Evolutionary conservation across 1,139 yeast genomes (phyloP), one percentile per base, ranked within the genome.

Genomic region (Yarrowia galli): DNA sequence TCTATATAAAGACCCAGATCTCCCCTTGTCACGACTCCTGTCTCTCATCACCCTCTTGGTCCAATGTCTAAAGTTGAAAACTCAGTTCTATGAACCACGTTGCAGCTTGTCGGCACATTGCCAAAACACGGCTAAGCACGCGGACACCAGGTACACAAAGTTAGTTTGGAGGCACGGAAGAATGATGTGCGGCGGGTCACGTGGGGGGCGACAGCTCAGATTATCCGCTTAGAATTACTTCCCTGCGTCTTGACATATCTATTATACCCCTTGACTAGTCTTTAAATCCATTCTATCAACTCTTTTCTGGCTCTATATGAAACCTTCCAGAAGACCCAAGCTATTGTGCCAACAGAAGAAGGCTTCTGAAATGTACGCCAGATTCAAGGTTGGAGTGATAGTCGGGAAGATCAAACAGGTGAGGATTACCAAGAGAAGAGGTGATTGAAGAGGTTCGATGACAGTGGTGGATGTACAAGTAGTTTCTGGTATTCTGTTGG

Each of bases 91-190:
- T 48, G 15, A 48, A n/a, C 38, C 60, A 53, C 60, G 60, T 53
- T 38, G 45, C 60, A 53, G 42, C 18, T 20, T 53, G 58, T 32
- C 54, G 38, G 54, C 40, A 49, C 40, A 20, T 15, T 9, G 25
- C 18, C 3, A 53, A 51, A 53, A 53, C 45, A 53, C 60, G 60
- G 60, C 60, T 53, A 53, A 53, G 45, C 60, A 53, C 60, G 60
- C 60, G 45, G 60, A 36, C 60, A 20, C 45, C 60, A 53, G 60
- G 60, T 20, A 53, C 60, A n/a, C 20, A 36, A 53, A 53, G 42
- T 53, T 53, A 53, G 60, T 53, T 53, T 53, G n/a, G 28, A 10
- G 15, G 43, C 8, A n/a, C 10, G 20, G 43, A 40, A 40, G 20
- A 6, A n/a, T 10, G 43, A 6, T 8, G n/a, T n/a, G 10, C 16